Base-by-base conservation (phyloP, 805 yeast species). In the Barnettozyma botsteinii region DNA sequence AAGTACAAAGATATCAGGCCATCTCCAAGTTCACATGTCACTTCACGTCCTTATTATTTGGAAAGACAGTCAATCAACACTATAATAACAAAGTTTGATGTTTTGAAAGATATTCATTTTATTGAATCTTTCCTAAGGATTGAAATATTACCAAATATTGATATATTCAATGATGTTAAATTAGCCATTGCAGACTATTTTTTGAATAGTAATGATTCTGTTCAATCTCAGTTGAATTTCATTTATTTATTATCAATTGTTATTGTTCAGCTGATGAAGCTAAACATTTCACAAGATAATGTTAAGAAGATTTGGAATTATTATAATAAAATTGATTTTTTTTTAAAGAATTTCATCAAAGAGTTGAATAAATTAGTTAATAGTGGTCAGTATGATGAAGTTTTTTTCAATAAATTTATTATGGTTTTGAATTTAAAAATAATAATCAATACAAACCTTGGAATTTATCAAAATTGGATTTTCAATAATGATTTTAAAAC, bases 361-460 rank as follows among this genome's bases (percentile, higher is more conserved):
- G 19, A 21, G 6, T 19, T 33, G 10, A 11, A 18, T 10, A 22
- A 27, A 7, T 15, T 12, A 5, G 17, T 31, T 12, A 35, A 27
- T 14, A n/a, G 21, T 21, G n/a, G 27, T 14, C 10, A 6, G 4
- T 10, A 20, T 15, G 18, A 38, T 20, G 15, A 33, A 13, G 2
- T 9, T 7, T 19, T 23, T 15, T 38, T 38, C 27, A 22, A 35
- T 10, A 40, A 19, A 18, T 28, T 40, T 20, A 23, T 40, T 10
- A 32, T 23, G 12, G 14, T 32, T 10, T 14, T 49, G 11, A 43
- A 34, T 10, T 38, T 50, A 2, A 23, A 44, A 24, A 45, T 50
- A 3, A 46, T 49, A 36, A 46, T 52, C 3, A 49, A 52, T 35
- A 31, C 51, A 17, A 46, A 46, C 8, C 20, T 53, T 5, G 53